Percentiles rank a stretch among this genome's conserved stretches.
These are phyloP conservation scores for Hansenula lynferdii DNA, from an alignment of 1,139 yeast genomes.

Conservation along the genomic window DNA sequence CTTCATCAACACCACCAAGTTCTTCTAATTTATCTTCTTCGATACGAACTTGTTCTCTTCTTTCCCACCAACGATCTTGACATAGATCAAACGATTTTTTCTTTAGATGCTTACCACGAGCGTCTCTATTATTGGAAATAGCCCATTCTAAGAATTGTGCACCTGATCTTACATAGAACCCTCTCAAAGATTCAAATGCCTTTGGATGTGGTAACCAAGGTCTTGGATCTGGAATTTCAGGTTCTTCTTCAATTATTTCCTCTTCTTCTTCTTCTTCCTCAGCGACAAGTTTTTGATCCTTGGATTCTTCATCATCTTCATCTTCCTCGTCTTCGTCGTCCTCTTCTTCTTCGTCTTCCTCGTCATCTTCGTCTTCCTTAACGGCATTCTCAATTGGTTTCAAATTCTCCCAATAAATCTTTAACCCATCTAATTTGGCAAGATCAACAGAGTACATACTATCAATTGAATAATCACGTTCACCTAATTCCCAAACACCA, in stretches of 20 bases:
- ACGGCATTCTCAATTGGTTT: conserved; percentile 56
- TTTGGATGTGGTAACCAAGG: conserved; percentile 98
- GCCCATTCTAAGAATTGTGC: conserved; percentile 91
- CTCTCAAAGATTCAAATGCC: conserved; percentile 82
- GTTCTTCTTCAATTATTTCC: conserved; percentile 53
- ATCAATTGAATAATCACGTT: conserved; percentile 77
- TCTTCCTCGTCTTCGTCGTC: conserved; percentile 60
- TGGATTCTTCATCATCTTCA: conserved; percentile 46
- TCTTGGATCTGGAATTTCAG: conserved; percentile 81
- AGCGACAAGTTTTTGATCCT: conserved; percentile 42
- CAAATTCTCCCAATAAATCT: conserved; percentile 86
- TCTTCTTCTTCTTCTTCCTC: conserved; percentile 58
- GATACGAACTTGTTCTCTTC: conserved; percentile 86
- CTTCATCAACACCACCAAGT: conserved; percentile 86
- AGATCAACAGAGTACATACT: conserved; percentile 84
- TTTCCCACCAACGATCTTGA: conserved; percentile 98
- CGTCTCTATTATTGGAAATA: conserved; percentile 74
- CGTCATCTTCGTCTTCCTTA: conserved; percentile 52
- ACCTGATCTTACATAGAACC: conserved; percentile 83
- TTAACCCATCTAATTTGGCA: conserved; percentile 83
- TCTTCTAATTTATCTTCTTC: conserved; percentile 90
- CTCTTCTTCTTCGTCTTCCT: conserved; percentile 64
- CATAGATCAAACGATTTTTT: conserved; percentile 86
- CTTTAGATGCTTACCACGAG: conserved; percentile 89
- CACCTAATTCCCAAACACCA: conserved; percentile 88